phyloP scores from a whole-genome alignment of 1,139 yeast species.

The Hyphopichia fennica region DNA sequence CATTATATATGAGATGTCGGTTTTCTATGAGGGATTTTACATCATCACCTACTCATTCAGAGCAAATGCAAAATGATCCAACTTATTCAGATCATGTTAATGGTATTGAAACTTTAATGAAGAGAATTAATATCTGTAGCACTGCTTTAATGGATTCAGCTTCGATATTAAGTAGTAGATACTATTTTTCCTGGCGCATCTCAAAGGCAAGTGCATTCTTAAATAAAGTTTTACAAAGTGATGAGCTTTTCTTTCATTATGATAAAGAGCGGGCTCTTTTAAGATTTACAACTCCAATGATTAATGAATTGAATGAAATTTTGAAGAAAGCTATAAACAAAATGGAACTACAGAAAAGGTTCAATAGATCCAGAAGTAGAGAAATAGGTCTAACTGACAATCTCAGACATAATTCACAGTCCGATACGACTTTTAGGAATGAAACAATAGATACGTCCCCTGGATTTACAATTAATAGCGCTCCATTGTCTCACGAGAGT shows the following conservation, averaged over 20 bases:
- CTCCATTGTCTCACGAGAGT: not conserved
- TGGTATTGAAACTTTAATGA: not conserved
- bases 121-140: not conserved
- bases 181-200: conserved; percentile 40
- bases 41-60: conserved; percentile 3
- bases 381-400: too few relatives aligned
- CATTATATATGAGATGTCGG: conserved; percentile 22
- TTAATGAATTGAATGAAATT: not conserved
- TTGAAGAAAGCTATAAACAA: not conserved
- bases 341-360: not conserved
- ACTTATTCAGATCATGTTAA: not conserved
- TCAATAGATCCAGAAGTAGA: not conserved
- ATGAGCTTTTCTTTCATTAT: conserved; percentile 19
- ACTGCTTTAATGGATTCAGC: not conserved
- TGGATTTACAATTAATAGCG: not conserved
- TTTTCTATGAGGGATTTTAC: conserved; percentile 5
- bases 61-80: conserved; percentile 8
- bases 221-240: conserved; percentile 19
- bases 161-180: conserved; percentile 24
- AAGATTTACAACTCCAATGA: conserved; percentile 1
- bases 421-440: too few relatives aligned
- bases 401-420: not conserved
- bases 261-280: not conserved
- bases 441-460: not conserved
- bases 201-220: conserved; percentile 31